Conservation (phyloP, 495 filamentous ascomycete genomes). For the Cryomyces minteri region DNA sequence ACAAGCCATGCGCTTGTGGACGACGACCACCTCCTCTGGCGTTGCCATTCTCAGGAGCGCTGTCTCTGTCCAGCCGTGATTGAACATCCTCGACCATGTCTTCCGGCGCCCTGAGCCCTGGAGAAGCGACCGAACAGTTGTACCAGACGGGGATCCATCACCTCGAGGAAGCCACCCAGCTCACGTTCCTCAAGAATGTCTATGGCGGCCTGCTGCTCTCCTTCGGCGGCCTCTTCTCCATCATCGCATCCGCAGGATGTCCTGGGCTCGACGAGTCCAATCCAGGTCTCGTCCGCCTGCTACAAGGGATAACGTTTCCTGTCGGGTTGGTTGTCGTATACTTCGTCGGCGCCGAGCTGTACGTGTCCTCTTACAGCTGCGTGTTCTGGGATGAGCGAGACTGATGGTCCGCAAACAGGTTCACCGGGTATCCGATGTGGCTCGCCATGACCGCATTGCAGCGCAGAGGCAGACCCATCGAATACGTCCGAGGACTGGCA, state of each 20-base stretch:
- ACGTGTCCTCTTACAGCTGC: not conserved
- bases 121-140: not conserved
- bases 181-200: slow-evolving; percentile 6
- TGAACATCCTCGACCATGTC: too few relatives aligned
- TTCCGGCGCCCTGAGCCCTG: not conserved
- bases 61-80: too few relatives aligned
- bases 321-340: slow-evolving; percentile 5
- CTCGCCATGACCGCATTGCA: slow-evolving; percentile 3
- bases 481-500: slow-evolving; percentile 1
- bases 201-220: slow-evolving; percentile 6
- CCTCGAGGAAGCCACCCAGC: slow-evolving; percentile 1
- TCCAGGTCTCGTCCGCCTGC: not conserved
- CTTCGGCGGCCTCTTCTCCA: not conserved
- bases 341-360: slow-evolving; percentile 5
- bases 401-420: not conserved
- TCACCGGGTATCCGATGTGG: slow-evolving; percentile 6
- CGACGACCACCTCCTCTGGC: too few relatives aligned
- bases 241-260: slow-evolving; percentile 1
- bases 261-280: not conserved
- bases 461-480: not conserved
- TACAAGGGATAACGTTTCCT: slow-evolving; percentile 5
- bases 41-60: too few relatives aligned
- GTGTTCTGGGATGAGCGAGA: not conserved
- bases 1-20: too few relatives aligned
- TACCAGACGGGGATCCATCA: slow-evolving; percentile 1